phyloP scores from a whole-genome alignment of 2,329 filamentous ascomycete species.

The Rhinocladiella mackenziei region DNA sequence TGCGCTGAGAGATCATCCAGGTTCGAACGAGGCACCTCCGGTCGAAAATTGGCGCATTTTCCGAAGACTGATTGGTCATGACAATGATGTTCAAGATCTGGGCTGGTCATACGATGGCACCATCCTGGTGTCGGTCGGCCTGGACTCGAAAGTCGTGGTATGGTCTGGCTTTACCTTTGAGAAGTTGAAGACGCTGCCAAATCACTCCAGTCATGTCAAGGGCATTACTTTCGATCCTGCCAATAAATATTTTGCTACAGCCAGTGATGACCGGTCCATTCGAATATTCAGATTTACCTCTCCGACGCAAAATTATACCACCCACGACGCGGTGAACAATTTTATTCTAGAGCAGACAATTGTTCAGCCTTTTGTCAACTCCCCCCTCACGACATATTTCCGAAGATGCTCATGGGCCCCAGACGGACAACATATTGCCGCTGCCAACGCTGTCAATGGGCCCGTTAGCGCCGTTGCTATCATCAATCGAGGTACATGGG shows the following conservation, averaged over 20 bases:
- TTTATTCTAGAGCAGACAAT: constrained; percentile 95
- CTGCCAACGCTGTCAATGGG: constrained; percentile 93
- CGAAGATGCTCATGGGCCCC: constrained; percentile 95
- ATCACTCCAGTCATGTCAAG: constrained; percentile 97
- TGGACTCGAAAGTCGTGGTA: constrained; percentile 96
- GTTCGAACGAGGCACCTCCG: constrained; percentile 81
- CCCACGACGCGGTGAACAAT: constrained; percentile 94
- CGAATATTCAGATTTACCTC: constrained; percentile 95
- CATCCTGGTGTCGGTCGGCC: constrained; percentile 87
- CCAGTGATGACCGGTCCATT: constrained; percentile 93
- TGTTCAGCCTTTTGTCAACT: constrained; percentile 78
- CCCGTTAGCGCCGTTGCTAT: constrained; percentile 97
- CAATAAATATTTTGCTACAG: constrained; percentile 98
- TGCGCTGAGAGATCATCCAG: constrained; percentile 39
- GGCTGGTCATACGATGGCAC: constrained; percentile 97
- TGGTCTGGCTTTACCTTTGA: constrained; percentile 99
- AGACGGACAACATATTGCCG: constrained; percentile 93
- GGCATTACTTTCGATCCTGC: constrained; percentile 97
- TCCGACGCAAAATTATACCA: constrained; percentile 81
- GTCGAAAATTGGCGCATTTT: constrained; percentile 98
- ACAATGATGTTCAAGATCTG: constrained; percentile 97
- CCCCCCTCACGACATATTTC: constrained; percentile 94
- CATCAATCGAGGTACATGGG: constrained; percentile 86
- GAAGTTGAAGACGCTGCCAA: constrained; percentile 87
- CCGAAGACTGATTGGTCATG: constrained; percentile 87